These are phyloP conservation scores for Arthrobotrys iridis DNA, from an alignment of 2,329 filamentous ascomycete species.

Conservation along the genomic window DNA sequence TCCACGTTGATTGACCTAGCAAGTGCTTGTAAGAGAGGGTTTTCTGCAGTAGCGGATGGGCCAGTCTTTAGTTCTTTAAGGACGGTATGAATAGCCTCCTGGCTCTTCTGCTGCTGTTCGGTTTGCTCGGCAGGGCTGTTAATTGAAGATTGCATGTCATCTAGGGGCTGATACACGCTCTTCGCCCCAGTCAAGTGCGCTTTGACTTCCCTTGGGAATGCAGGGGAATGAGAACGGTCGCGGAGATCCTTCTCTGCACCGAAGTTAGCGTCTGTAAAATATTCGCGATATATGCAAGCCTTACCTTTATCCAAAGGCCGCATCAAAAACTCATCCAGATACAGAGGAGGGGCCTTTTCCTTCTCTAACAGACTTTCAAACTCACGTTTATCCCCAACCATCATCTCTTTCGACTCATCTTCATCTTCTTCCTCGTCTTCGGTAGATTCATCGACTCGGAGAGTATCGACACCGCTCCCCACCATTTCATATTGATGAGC, in stretches of 20 bases:
- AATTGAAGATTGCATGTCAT: constrained; percentile 15
- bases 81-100: constrained; percentile 46
- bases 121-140: constrained; percentile 4
- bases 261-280: not conserved
- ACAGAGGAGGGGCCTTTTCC: constrained; percentile 34
- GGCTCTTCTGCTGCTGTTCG: constrained; percentile 42
- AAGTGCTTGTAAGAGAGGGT: constrained; percentile 30
- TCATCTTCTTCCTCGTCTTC: constrained; percentile 52
- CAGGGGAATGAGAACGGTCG: constrained; percentile 37
- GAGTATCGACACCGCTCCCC: constrained; percentile 38
- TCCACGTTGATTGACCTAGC: constrained; percentile 43
- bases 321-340: constrained; percentile 51
- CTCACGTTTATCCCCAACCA: constrained; percentile 35
- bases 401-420: constrained; percentile 35
- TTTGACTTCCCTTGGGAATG: constrained; percentile 28
- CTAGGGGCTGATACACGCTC: constrained; percentile 32
- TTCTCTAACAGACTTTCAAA: constrained; percentile 43
- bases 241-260: constrained; percentile 20
- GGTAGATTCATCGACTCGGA: constrained; percentile 36
- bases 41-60: constrained; percentile 22
- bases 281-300: not conserved
- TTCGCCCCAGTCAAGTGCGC: constrained; percentile 30
- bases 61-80: constrained; percentile 50
- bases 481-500: constrained; percentile 49
- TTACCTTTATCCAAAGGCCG: constrained; percentile 35